A percentile compares a stretch with the other conserved stretches of the same genome.
Conservation (phyloP, 257 asterid genomes). For the Linderniella brevidens region DNA sequence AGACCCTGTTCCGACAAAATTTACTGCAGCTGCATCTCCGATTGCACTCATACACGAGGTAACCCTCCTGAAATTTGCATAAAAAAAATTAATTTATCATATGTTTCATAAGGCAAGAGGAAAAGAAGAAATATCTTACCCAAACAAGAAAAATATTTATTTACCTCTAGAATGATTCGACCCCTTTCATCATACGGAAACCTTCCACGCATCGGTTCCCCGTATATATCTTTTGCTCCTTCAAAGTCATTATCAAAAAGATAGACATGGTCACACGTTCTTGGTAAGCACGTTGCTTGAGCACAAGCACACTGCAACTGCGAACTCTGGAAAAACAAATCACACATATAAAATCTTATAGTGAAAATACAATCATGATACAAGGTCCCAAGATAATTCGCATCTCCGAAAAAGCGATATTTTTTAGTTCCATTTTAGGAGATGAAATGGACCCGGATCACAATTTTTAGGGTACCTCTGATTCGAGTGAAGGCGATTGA, state of each 20-base stretch:
- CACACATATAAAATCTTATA: constrained; percentile 10
- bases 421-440: too few species aligned
- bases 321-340: constrained; percentile 37
- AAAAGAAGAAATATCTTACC: too few species aligned
- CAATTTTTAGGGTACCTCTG: constrained; percentile 34
- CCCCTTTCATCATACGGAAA: constrained; percentile 92
- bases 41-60: constrained; percentile 92
- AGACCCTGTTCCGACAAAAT: constrained; percentile 77
- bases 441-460: not conserved
- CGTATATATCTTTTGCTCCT: constrained; percentile 82
- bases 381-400: too few species aligned
- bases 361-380: too few species aligned
- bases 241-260: constrained; percentile 85
- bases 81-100: constrained; percentile 8
- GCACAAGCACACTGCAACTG: constrained; percentile 85
- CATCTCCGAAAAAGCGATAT: too few species aligned
- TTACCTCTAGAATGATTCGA: constrained; percentile 92
- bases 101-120: not conserved
- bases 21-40: constrained; percentile 63
- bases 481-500: constrained; percentile 42
- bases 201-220: constrained; percentile 82
- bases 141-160: constrained; percentile 10
- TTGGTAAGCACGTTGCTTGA: constrained; percentile 48
- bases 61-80: constrained; percentile 65
- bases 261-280: constrained; percentile 75